phyloP scores from a whole-genome alignment of 202 grass and related monocot species.

The Cymbopogon flexuosus region DNA sequence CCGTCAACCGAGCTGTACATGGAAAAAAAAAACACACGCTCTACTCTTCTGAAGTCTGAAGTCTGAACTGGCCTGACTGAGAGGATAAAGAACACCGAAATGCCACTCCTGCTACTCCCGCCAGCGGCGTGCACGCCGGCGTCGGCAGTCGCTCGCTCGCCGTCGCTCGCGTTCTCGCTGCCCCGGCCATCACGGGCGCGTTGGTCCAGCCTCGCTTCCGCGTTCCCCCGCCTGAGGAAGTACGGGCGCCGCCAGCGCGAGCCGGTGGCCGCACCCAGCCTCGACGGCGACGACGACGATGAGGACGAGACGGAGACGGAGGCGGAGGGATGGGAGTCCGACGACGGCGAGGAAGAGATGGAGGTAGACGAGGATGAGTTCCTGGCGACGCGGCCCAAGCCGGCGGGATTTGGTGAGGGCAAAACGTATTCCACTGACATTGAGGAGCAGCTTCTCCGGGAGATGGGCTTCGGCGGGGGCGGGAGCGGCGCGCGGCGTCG shows the following conservation, averaged over 20 bases:
- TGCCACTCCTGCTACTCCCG: slow-evolving; percentile 24
- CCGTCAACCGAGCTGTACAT: too few relatives aligned
- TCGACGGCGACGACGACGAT: neutral
- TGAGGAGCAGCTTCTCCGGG: slow-evolving; percentile 63
- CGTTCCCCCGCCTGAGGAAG: slow-evolving; percentile 40
- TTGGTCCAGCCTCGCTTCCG: neutral
- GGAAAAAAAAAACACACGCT: too few relatives aligned
- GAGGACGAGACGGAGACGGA: neutral
- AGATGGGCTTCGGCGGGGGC: slow-evolving; percentile 40
- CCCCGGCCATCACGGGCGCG: neutral
- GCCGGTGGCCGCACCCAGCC: slow-evolving; percentile 13
- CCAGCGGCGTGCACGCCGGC: slow-evolving; percentile 3
- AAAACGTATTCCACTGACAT: slow-evolving; percentile 56
- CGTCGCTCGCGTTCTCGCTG: neutral
- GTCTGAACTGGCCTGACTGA: too few relatives aligned
- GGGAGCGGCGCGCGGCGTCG: slow-evolving; percentile 21
- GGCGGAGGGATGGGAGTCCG: neutral
- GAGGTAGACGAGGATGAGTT: slow-evolving; percentile 48
- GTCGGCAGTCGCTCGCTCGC: neutral
- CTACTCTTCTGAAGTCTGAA: too few relatives aligned
- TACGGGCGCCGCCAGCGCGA: slow-evolving; percentile 35
- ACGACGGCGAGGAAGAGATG: slow-evolving; percentile 21
- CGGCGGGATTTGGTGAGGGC: slow-evolving; percentile 58
- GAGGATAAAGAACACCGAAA: neutral
- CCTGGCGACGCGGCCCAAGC: slow-evolving; percentile 45